phyloP scores from a whole-genome alignment of 78 protist genomes.

The Tieghemostelium lacteum region DNA sequence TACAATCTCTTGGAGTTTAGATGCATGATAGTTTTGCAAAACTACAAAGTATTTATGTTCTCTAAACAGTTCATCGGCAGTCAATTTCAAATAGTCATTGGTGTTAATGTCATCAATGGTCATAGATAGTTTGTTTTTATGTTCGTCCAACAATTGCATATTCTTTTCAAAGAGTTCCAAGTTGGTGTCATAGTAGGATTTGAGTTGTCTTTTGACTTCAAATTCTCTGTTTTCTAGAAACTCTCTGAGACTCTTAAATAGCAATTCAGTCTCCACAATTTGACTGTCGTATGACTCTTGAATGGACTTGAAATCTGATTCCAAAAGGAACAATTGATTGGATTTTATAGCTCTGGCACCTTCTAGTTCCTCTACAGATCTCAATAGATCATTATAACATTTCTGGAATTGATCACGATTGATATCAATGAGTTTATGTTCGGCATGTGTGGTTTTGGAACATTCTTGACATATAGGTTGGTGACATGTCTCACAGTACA shows the following conservation, averaged over 20 bases:
- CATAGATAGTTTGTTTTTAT: background rate
- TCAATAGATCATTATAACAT: too few species aligned
- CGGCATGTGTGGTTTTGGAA: background rate
- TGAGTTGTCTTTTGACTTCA: background rate
- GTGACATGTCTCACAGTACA: background rate
- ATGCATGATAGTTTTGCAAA: background rate
- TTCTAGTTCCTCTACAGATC: background rate
- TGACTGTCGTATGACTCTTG: background rate
- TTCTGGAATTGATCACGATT: background rate
- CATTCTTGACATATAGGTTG: background rate
- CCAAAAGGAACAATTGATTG: background rate
- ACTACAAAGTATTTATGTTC: background rate
- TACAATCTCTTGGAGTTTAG: background rate
- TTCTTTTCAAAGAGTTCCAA: background rate
- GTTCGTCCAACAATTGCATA: background rate
- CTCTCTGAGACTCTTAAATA: background rate
- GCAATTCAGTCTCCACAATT: background rate
- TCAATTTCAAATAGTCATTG: background rate
- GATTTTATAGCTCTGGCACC: background rate
- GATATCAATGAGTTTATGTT: background rate
- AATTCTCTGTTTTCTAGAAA: background rate
- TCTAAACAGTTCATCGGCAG: background rate
- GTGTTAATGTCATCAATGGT: background rate
- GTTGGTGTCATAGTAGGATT: background rate
- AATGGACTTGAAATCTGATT: background rate